Percentiles rank a stretch among this genome's conserved stretches.
These are phyloP conservation scores for Epichloe bromicola DNA, from an alignment of 2,329 filamentous ascomycete species.

Conservation along the genomic window DNA sequence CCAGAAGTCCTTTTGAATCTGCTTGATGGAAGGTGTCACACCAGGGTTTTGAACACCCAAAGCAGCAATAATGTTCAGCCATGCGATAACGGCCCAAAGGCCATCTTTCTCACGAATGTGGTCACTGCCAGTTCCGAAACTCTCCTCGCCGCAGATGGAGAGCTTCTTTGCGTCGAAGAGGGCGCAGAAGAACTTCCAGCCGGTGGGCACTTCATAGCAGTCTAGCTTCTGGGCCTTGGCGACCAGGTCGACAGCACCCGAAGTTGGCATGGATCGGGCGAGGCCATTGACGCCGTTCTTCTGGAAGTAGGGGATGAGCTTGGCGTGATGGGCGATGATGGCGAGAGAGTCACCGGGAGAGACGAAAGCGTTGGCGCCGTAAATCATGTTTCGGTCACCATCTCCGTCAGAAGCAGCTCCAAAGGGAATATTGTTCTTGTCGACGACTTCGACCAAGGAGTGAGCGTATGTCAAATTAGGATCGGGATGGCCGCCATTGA, in stretches of 20 bases:
- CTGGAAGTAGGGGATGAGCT: conserved; percentile 96
- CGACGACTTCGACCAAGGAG: conserved; percentile 84
- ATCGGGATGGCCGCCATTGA: conserved; percentile 93
- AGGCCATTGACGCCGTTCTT: conserved; percentile 93
- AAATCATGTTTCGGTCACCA: conserved; percentile 99
- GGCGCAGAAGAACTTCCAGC: conserved; percentile 99
- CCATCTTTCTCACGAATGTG: conserved; percentile 99
- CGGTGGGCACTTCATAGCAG: conserved; percentile 93
- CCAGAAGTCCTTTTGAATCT: conserved; percentile 98
- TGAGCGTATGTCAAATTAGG: conserved; percentile 96
- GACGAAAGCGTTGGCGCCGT: conserved; percentile 90
- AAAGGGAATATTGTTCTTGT: conserved; percentile 85
- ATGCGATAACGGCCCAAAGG: conserved; percentile 92
- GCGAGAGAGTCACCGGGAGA: conserved; percentile 94
- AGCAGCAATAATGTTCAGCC: conserved; percentile 96
- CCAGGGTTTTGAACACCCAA: conserved; percentile 70
- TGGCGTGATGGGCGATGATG: conserved; percentile 94
- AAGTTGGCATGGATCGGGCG: conserved; percentile 95
- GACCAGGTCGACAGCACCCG: conserved; percentile 86
- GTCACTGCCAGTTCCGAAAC: conserved; percentile 94
- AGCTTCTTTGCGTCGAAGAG: conserved; percentile 90
- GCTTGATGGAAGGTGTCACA: conserved; percentile 79
- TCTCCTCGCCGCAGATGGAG: conserved; percentile 97
- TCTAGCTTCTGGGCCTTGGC: conserved; percentile 86
- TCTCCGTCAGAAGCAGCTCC: conserved; percentile 94